Evolutionary conservation across 192 early-diverging fungal species (phyloP), one percentile per base, ranked within the genome.

Genomic region (Lobosporangium transversale): DNA sequence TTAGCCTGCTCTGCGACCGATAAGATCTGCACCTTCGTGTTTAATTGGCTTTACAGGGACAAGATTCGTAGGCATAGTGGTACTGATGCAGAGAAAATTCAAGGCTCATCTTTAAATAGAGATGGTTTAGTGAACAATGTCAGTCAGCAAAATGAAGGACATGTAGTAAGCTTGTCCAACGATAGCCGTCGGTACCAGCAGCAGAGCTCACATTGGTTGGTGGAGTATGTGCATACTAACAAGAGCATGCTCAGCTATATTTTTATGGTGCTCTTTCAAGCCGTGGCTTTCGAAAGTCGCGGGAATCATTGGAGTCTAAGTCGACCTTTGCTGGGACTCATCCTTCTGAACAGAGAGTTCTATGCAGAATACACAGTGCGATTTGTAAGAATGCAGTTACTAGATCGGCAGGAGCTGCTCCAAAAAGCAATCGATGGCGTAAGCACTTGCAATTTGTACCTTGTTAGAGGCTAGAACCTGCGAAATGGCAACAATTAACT

Each of bases 231-330:
- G 20, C 49, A 66, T 15, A 84, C 80, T 45, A 84, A 91, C 47
- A 82, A 87, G 14, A 85, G 90, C n/a, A 70, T 91, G 21, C 65
- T 91, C 35, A 80, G 81, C 33, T 89, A 83, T 29, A 66, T 94
- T 56, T 79, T 95, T 56, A 58, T 70, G 24, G 84, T 86, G 0
- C 71, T 94, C 51, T 87, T 97, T 64, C 90, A 91, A 43, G 86
- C 90, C 27, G 79, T 94, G 30, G 64, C 94, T 40, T 92, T 96
- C 65, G 94, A 96, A 62, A 93, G 93, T 58, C 80, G 85, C 3
- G 80, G 83, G 33, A 94, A 93, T 58, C 87, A 93, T 61, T 96
- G 94, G 94, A 88, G 88, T 26, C 81, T 96, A 35, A 91, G 91
- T 32, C 82, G 94, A 35, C 93, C 95, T 7, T 79, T 97, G 57